Percentiles rank a stretch among this genome's conserved stretches.
phyloP scores from a whole-genome alignment of 352 stramenopile species.

The Nothophytophthora sp. region DNA sequence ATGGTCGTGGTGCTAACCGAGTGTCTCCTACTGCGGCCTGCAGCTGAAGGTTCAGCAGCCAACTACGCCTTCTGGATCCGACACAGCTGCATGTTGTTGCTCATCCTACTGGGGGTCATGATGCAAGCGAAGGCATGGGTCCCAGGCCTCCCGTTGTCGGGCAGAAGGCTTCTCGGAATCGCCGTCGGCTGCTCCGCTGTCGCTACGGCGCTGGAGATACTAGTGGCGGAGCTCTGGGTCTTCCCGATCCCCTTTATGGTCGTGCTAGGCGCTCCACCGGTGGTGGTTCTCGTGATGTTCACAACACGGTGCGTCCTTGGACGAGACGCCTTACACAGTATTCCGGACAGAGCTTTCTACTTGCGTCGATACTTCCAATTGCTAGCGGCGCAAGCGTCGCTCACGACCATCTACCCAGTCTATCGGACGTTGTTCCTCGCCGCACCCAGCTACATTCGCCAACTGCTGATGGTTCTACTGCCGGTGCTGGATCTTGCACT shows the following conservation, averaged over 20 bases:
- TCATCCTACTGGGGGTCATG: slow-evolving; percentile 1
- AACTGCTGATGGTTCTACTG: slow-evolving; percentile 7
- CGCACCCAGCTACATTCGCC: slow-evolving; percentile 2
- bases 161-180: slow-evolving; percentile 3
- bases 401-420: slow-evolving; percentile 18
- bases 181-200: neutral
- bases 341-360: slow-evolving; percentile 11
- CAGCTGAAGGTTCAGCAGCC: slow-evolving; percentile 1
- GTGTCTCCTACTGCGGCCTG: neutral
- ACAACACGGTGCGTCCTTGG: slow-evolving; percentile 14
- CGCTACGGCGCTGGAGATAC: neutral
- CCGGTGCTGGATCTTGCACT: neutral
- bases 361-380: slow-evolving; percentile 10
- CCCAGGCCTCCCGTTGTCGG: slow-evolving; percentile 2
- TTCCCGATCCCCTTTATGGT: slow-evolving; percentile 23
- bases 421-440: slow-evolving; percentile 17
- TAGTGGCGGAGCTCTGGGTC: slow-evolving; percentile 5
- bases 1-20: slow-evolving; percentile 6
- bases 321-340: slow-evolving; percentile 1
- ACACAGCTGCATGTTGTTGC: neutral
- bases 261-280: slow-evolving; percentile 2
- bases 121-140: slow-evolving; percentile 7
- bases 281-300: slow-evolving; percentile 13
- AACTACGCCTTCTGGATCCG: slow-evolving; percentile 26
- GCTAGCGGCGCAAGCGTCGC: slow-evolving; percentile 11